phyloP scores from a whole-genome alignment of 768 basidiomycete species.

The Hebeloma cylindrosporum region DNA sequence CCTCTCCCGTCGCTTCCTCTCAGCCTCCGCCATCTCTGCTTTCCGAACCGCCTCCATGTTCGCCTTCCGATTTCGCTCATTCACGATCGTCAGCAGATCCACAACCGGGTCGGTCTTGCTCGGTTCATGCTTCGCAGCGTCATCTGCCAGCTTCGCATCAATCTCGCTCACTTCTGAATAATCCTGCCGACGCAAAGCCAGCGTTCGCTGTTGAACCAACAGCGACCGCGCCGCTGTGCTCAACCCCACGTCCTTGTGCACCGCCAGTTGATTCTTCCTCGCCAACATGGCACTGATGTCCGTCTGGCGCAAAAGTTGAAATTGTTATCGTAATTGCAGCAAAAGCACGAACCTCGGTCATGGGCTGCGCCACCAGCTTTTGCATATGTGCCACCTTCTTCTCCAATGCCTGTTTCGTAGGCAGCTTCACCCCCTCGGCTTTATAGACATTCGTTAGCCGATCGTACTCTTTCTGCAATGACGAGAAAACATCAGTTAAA shows the following conservation, averaged over 20 bases:
- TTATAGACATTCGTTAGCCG: constrained; percentile 48
- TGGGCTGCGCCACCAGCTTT: constrained; percentile 54
- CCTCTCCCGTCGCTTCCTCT: constrained; percentile 69
- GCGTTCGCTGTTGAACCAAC: constrained; percentile 66
- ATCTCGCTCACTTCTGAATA: constrained; percentile 57
- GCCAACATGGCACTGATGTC: constrained; percentile 81
- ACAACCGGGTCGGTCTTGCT: constrained; percentile 22
- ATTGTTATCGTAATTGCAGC: background rate
- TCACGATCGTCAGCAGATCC: constrained; percentile 74
- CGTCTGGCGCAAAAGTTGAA: constrained; percentile 43
- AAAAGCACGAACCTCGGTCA: constrained; percentile 71
- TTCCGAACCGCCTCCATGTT: constrained; percentile 79
- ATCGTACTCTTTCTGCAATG: constrained; percentile 67
- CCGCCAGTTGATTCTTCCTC: constrained; percentile 52
- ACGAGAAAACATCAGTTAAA: constrained; percentile 3
- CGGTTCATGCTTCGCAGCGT: constrained; percentile 19
- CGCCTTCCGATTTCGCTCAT: constrained; percentile 85
- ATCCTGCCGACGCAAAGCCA: constrained; percentile 78
- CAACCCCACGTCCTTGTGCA: constrained; percentile 32
- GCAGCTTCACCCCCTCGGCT: constrained; percentile 59
- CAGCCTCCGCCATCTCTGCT: constrained; percentile 69
- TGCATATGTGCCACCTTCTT: constrained; percentile 64
- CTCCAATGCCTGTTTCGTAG: constrained; percentile 63
- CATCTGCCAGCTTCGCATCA: constrained; percentile 60
- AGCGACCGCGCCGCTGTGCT: constrained; percentile 62